A percentile compares a stretch with the other conserved stretches of the same genome.
Conservation (phyloP, 805 yeast genomes). For the Suhomyces kilbournensis region DNA sequence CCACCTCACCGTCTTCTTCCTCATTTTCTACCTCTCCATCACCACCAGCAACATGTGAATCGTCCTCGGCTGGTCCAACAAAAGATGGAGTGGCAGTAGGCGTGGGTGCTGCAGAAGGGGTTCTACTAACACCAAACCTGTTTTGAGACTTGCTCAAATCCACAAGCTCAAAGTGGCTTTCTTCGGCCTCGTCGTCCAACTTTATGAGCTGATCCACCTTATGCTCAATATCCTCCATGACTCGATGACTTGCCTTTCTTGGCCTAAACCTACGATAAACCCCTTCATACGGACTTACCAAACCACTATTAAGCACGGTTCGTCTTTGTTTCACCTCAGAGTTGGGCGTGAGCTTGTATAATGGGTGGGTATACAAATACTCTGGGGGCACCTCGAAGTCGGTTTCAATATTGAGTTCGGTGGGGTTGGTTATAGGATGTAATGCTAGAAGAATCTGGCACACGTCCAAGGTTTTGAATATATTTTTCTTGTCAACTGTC, state of each 20-base stretch:
- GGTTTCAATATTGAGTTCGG: slow-evolving; percentile 39
- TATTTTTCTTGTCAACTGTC: slow-evolving; percentile 83
- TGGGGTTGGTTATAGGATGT: slow-evolving; percentile 40
- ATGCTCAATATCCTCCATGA: slow-evolving; percentile 74
- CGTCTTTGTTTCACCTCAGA: slow-evolving; percentile 43
- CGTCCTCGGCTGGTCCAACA: neutral
- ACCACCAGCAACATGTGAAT: neutral
- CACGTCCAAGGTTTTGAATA: slow-evolving; percentile 82
- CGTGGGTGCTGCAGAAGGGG: slow-evolving; percentile 27
- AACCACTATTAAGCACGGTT: slow-evolving; percentile 68
- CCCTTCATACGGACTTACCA: slow-evolving; percentile 76
- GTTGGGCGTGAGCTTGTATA: slow-evolving; percentile 32
- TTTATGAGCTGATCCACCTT: slow-evolving; percentile 73
- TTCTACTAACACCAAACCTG: slow-evolving; percentile 20
- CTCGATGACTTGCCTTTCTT: slow-evolving; percentile 63
- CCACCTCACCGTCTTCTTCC: slow-evolving; percentile 18
- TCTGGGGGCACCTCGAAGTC: slow-evolving; percentile 46
- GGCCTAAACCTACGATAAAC: slow-evolving; percentile 69
- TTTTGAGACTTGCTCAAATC: slow-evolving; percentile 46
- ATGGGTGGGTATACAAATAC: slow-evolving; percentile 33
- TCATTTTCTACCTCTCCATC: slow-evolving; percentile 12
- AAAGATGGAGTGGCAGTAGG: slow-evolving; percentile 3
- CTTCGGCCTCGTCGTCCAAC: slow-evolving; percentile 82
- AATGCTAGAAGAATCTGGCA: slow-evolving; percentile 82
- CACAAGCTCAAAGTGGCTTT: slow-evolving; percentile 69